These are phyloP conservation scores for Geotrichum bryndzae DNA, from an alignment of 1,139 yeast species.

Conservation along the genomic window DNA sequence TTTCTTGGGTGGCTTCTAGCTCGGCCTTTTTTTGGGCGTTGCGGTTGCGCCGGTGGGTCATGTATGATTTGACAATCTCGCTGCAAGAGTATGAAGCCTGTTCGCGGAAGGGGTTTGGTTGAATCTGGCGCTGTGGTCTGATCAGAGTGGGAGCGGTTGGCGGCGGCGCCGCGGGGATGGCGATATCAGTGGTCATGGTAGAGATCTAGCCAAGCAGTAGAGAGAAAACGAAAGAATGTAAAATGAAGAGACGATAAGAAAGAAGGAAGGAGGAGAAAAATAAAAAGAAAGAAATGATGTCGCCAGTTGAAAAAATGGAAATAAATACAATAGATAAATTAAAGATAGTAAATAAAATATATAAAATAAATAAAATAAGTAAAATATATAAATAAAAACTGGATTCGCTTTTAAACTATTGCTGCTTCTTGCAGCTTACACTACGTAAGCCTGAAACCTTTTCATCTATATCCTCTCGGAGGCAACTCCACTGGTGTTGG, in stretches of 20 bases:
- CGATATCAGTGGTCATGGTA: neutral
- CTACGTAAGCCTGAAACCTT: too few species aligned
- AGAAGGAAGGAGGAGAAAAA: neutral
- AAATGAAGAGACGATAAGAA: neutral
- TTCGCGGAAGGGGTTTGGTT: neutral
- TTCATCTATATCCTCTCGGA: too few species aligned
- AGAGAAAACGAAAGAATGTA: too few species aligned
- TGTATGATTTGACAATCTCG: constrained; percentile 19
- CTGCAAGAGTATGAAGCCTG: neutral
- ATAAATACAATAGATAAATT: too few species aligned
- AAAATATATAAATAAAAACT: too few species aligned
- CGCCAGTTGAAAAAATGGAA: too few species aligned
- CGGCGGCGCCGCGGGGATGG: neutral
- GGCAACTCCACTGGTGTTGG: too few species aligned
- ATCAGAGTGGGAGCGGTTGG: neutral
- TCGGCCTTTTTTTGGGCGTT: constrained; percentile 18
- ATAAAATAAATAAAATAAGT: too few species aligned
- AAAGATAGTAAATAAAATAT: too few species aligned
- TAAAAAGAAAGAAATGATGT: too few species aligned
- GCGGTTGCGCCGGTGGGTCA: constrained; percentile 20
- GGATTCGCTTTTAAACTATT: too few species aligned
- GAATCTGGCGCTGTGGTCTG: neutral
- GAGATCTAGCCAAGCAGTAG: neutral
- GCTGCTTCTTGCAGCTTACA: too few species aligned
- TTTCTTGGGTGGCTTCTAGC: constrained; percentile 14